Percentiles rank a stretch among this genome's conserved stretches.
Evolutionary conservation across 2,329 filamentous ascomycete species (phyloP).

Genomic region (Neopestalotiopsis rosae): DNA sequence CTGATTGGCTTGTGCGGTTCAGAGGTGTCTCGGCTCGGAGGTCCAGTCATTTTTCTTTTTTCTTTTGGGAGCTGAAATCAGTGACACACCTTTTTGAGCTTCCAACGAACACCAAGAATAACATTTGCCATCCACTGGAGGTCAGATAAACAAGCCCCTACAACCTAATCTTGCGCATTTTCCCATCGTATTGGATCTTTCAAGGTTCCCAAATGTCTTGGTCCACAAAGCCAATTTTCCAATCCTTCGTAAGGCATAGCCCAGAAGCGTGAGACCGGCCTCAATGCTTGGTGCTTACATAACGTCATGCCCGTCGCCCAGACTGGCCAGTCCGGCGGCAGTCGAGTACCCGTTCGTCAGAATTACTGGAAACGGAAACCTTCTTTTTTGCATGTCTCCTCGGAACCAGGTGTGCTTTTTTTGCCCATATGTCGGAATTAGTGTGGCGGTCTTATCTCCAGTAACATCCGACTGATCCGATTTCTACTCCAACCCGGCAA

Average conservation of each 20-base stretch:
- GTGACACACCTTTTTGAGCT: not conserved
- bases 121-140: too few relatives aligned
- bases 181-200: too few relatives aligned
- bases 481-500: not conserved
- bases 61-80: not conserved
- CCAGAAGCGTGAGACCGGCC: not conserved
- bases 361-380: not conserved
- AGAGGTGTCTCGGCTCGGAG: slow-evolving; percentile 2
- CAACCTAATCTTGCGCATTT: too few relatives aligned
- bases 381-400: not conserved
- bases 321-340: not conserved
- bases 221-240: too few relatives aligned
- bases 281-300: not conserved
- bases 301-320: not conserved
- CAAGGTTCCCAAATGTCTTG: too few relatives aligned
- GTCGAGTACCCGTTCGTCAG: not conserved
- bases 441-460: slow-evolving; percentile 11
- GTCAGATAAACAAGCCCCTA: too few relatives aligned
- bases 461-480: slow-evolving; percentile 8
- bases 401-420: not conserved
- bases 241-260: too few relatives aligned
- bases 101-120: too few relatives aligned
- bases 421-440: not conserved
- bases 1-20: not conserved
- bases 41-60: not conserved